Percentiles rank a stretch among this genome's conserved stretches.
phyloP scores from a whole-genome alignment of 768 basidiomycete species.

The Amanita jacksonii region DNA sequence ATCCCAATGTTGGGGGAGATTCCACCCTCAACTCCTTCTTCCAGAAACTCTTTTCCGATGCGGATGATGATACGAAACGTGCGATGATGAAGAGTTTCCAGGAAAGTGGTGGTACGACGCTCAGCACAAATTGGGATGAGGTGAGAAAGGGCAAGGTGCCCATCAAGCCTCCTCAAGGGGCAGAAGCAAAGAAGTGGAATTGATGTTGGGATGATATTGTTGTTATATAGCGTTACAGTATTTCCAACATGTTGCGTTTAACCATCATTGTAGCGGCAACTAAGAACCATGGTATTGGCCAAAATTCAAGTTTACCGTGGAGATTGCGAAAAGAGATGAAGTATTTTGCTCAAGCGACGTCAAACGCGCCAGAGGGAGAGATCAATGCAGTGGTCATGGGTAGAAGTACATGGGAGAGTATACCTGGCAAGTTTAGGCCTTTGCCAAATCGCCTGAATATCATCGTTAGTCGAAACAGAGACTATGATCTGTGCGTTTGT shows the following conservation, averaged over 20 bases:
- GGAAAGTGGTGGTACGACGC: constrained; percentile 90
- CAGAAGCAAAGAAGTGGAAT: constrained; percentile 79
- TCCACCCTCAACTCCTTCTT: constrained; percentile 80
- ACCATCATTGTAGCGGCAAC: constrained; percentile 96
- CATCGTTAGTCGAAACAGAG: constrained; percentile 55
- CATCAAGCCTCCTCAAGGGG: constrained; percentile 76
- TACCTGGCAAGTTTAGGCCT: constrained; percentile 78
- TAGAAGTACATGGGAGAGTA: constrained; percentile 95
- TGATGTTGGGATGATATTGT: no score
- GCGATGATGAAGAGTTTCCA: constrained; percentile 99
- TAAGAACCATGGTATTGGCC: constrained; percentile 78
- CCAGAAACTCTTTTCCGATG: constrained; percentile 83
- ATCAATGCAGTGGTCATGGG: constrained; percentile 90
- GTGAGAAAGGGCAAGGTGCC: constrained; percentile 62
- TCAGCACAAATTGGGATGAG: constrained; percentile 95
- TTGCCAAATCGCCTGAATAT: constrained; percentile 68
- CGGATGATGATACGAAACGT: constrained; percentile 83
- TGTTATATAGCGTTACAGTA: no score
- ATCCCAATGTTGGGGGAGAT: constrained; percentile 89
- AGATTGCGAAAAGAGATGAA: constrained; percentile 80
- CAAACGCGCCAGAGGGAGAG: constrained; percentile 39
- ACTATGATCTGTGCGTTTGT: constrained; percentile 55
- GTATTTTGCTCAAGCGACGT: constrained; percentile 82
- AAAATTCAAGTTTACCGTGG: constrained; percentile 76
- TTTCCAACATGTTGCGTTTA: constrained; percentile 45